Evolutionary conservation across 2,329 filamentous ascomycete species (phyloP).

Genomic region (Diaporthe batatas): DNA sequence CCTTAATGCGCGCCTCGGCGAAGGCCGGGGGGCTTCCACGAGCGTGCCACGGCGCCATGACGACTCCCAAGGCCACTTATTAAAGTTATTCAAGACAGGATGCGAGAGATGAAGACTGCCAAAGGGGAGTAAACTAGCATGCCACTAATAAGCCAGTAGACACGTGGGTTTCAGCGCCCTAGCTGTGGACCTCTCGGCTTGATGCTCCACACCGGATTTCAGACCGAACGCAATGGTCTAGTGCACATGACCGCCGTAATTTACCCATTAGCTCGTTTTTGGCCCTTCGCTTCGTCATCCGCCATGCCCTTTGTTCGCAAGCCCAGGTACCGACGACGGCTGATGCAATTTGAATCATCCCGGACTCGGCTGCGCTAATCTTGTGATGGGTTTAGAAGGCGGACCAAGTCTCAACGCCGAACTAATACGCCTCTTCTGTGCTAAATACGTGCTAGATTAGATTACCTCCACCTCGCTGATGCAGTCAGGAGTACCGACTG

Average conservation of each 20-base stretch:
- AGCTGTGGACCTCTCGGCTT: not conserved
- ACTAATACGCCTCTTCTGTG: not conserved
- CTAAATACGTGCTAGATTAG: not conserved
- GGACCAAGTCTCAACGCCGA: slow-evolving; percentile 14
- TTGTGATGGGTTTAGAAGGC: slow-evolving; percentile 29
- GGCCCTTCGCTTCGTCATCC: not conserved
- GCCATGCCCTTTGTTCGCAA: slow-evolving; percentile 15
- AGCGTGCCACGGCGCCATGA: not conserved
- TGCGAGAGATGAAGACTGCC: not conserved
- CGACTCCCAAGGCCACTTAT: not conserved
- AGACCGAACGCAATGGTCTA: not conserved
- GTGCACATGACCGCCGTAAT: not conserved
- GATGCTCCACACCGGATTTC: not conserved
- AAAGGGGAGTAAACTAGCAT: not conserved
- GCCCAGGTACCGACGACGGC: slow-evolving; percentile 13
- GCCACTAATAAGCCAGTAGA: not conserved
- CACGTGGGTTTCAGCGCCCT: not conserved
- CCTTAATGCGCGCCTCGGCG: not conserved
- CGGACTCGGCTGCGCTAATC: not conserved
- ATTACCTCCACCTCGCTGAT: not conserved
- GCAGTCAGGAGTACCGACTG: slow-evolving; percentile 10
- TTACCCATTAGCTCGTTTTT: not conserved
- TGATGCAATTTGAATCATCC: not conserved
- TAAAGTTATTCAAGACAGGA: not conserved
- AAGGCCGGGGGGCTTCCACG: not conserved